phyloP scores from a whole-genome alignment of 352 stramenopile genomes.

The Elongisporangium undulatum region DNA sequence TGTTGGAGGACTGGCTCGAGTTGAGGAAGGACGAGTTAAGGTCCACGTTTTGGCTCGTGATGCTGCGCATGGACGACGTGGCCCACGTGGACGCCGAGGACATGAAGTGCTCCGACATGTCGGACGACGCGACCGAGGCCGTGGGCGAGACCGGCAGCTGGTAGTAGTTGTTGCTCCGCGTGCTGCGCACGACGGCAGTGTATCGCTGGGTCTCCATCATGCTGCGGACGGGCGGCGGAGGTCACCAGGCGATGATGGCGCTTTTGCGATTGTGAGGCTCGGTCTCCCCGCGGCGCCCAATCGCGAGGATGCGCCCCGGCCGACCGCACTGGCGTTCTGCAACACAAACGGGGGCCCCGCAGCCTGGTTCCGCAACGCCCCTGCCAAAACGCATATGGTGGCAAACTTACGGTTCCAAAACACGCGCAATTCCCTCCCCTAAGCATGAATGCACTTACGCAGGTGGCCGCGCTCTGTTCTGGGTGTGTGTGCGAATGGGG shows the following conservation, averaged over 20 bases:
- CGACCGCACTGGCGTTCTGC: background rate
- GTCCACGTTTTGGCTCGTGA: conserved; percentile 27
- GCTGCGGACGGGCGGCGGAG: background rate
- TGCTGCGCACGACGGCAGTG: conserved; percentile 52
- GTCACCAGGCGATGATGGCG: background rate
- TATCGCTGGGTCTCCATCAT: conserved; percentile 28
- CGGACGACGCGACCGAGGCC: conserved; percentile 3
- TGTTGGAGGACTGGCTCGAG: conserved; percentile 4
- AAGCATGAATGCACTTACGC: background rate
- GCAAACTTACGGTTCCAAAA: background rate
- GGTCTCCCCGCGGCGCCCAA: background rate
- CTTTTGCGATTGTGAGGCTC: conserved; percentile 1
- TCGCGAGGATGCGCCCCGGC: background rate
- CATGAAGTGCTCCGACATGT: conserved; percentile 10
- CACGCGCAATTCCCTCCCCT: background rate
- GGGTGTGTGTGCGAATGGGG: background rate
- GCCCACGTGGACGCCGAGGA: conserved; percentile 28
- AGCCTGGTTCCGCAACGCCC: background rate
- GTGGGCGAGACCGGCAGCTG: conserved; percentile 37
- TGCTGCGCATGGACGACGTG: conserved; percentile 33
- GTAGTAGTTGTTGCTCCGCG: conserved; percentile 59
- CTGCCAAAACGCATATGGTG: background rate
- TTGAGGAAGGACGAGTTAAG: conserved; percentile 36
- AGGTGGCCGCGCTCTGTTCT: background rate
- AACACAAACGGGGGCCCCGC: background rate